A percentile compares a stretch with the other conserved stretches of the same genome.
These are phyloP conservation scores for Suillus plorans DNA, from an alignment of 768 basidiomycete genomes.

Conservation along the genomic window DNA sequence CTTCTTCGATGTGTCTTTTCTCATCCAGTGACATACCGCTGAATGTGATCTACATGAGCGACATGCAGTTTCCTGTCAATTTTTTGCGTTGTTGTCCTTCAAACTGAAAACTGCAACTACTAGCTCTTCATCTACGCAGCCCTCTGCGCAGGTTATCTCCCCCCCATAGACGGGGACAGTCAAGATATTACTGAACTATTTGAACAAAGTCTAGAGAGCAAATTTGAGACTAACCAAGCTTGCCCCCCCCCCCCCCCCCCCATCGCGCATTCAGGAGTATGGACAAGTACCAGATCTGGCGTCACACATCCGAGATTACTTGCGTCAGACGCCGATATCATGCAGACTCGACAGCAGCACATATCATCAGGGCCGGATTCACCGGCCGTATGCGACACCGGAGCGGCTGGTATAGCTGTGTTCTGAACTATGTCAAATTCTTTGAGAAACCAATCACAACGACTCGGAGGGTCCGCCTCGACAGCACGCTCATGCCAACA, in stretches of 20 bases:
- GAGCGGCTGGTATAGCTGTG: neutral
- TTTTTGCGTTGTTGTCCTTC: neutral
- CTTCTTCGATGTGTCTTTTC: neutral
- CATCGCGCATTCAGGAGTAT: neutral
- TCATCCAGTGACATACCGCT: neutral
- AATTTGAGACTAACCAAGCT: neutral
- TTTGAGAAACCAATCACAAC: neutral
- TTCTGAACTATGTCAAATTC: neutral
- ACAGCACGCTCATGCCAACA: neutral
- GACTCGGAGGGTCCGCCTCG: neutral
- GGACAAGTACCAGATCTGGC: neutral
- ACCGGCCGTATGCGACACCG: neutral
- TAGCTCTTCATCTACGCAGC: neutral
- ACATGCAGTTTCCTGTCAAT: neutral
- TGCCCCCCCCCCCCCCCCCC: too few relatives aligned
- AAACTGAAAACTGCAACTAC: too few relatives aligned
- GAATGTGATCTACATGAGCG: neutral
- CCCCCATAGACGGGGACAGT: neutral
- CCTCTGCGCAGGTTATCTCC: too few relatives aligned
- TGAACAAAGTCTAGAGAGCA: neutral
- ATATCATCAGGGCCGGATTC: neutral
- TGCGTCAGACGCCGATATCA: neutral
- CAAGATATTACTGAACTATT: neutral
- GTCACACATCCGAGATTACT: neutral
- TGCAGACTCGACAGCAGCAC: neutral